Evolutionary conservation across 1,139 yeast genomes (phyloP).

Genomic region (Nakaseomyces glabratus): DNA sequence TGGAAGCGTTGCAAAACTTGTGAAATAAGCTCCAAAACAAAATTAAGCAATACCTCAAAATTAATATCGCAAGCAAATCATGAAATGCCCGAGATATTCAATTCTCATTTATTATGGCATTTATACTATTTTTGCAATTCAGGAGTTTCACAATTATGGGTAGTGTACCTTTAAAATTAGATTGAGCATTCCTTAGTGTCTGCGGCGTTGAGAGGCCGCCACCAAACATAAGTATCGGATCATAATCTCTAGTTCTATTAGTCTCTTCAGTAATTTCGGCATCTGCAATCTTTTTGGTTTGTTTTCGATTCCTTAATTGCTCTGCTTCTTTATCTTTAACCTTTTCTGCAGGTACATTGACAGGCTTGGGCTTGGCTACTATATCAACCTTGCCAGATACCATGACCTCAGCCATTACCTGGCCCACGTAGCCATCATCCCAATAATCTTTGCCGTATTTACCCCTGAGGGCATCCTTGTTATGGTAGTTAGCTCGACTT

Average conservation of each 20-base stretch:
- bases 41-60: too few species aligned
- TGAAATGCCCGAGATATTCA: too few species aligned
- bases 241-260: slow-evolving; percentile 10
- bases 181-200: slow-evolving; percentile 23
- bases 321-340: not conserved
- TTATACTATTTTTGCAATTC: slow-evolving; percentile 19
- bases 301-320: slow-evolving; percentile 4
- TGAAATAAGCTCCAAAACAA: too few species aligned
- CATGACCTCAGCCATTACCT: slow-evolving; percentile 10
- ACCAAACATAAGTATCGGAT: slow-evolving; percentile 29
- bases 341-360: slow-evolving; percentile 5
- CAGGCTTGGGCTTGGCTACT: slow-evolving; percentile 8
- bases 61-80: too few species aligned
- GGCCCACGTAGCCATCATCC: slow-evolving; percentile 26
- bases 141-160: slow-evolving; percentile 19
- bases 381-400: slow-evolving; percentile 7
- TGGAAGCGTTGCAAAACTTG: too few species aligned
- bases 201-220: slow-evolving; percentile 25
- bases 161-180: slow-evolving; percentile 21
- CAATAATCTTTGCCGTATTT: slow-evolving; percentile 28
- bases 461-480: slow-evolving; percentile 26
- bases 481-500: slow-evolving; percentile 28
- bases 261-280: slow-evolving; percentile 9
- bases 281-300: slow-evolving; percentile 4
- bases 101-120: too few species aligned